Evolutionary conservation across 257 asterid species (phyloP).

Genomic region (Solanum raphanifolium): DNA sequence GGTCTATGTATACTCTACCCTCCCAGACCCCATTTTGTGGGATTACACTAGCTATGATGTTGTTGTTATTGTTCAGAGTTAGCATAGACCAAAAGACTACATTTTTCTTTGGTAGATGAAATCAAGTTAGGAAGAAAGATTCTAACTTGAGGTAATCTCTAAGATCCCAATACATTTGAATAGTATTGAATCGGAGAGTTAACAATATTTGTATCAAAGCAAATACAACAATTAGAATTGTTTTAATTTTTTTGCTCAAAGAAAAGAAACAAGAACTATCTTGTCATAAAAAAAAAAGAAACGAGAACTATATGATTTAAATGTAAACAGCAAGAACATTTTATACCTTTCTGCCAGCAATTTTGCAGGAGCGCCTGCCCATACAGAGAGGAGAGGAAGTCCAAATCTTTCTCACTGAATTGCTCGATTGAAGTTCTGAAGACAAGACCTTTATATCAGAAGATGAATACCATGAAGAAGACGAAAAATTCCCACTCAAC

Average conservation of each 20-base stretch:
- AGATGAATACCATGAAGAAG: constrained; percentile 32
- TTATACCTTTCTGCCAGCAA: constrained; percentile 87
- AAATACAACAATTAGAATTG: neutral
- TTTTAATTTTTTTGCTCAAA: neutral
- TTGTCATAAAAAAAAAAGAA: neutral
- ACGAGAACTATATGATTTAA: neutral
- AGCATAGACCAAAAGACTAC: neutral
- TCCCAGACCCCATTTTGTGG: neutral
- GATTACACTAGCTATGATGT: neutral
- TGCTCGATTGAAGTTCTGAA: constrained; percentile 24
- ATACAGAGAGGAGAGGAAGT: constrained; percentile 61
- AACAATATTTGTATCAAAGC: neutral
- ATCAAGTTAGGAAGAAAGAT: neutral
- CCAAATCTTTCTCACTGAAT: constrained; percentile 41
- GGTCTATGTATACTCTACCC: neutral
- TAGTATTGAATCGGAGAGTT: neutral
- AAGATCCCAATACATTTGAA: neutral
- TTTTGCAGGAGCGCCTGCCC: constrained; percentile 90
- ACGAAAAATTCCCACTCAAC: constrained; percentile 29
- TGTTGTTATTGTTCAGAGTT: neutral
- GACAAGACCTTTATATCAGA: constrained; percentile 25
- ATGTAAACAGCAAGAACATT: neutral
- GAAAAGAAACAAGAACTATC: neutral
- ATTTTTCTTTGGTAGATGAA: neutral
- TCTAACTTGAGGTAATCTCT: neutral